Evolutionary conservation across 2,329 filamentous ascomycete species (phyloP).

Genomic region (Epichloe amarillans): DNA sequence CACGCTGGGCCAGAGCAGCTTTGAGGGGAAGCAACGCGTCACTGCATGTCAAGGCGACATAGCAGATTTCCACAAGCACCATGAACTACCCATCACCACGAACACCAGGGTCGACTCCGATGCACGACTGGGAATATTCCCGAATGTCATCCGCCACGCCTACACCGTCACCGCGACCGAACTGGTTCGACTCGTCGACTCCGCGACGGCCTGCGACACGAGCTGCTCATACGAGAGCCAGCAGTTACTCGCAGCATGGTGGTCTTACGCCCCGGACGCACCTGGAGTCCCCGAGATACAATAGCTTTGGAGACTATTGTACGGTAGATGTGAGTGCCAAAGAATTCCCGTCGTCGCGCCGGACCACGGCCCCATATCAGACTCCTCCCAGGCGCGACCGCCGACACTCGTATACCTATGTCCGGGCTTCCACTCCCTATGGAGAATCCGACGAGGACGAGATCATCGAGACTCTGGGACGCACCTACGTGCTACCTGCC

Average conservation of each 20-base stretch:
- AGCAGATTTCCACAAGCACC: slow-evolving; percentile 22
- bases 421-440: slow-evolving; percentile 43
- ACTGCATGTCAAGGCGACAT: slow-evolving; percentile 20
- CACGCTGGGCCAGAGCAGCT: slow-evolving; percentile 2
- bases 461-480: slow-evolving; percentile 37
- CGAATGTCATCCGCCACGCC: slow-evolving; percentile 41
- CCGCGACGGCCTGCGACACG: slow-evolving; percentile 42
- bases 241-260: slow-evolving; percentile 24
- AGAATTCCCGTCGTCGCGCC: slow-evolving; percentile 33
- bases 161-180: slow-evolving; percentile 42
- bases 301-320: slow-evolving; percentile 49
- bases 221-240: slow-evolving; percentile 25
- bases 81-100: slow-evolving; percentile 27
- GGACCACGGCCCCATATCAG: slow-evolving; percentile 21
- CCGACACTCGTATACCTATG: slow-evolving; percentile 43
- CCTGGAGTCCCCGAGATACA: slow-evolving; percentile 46
- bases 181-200: slow-evolving; percentile 33
- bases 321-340: slow-evolving; percentile 53
- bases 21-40: background rate
- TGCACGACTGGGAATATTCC: slow-evolving; percentile 39
- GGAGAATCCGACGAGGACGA: slow-evolving; percentile 55
- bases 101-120: slow-evolving; percentile 33
- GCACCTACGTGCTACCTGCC: slow-evolving; percentile 39
- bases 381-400: slow-evolving; percentile 33
- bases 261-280: slow-evolving; percentile 30